Evolutionary conservation across 148 eudicot species (phyloP), one percentile per base, ranked within the genome.

Genomic region (Rhododendron henanense): DNA sequence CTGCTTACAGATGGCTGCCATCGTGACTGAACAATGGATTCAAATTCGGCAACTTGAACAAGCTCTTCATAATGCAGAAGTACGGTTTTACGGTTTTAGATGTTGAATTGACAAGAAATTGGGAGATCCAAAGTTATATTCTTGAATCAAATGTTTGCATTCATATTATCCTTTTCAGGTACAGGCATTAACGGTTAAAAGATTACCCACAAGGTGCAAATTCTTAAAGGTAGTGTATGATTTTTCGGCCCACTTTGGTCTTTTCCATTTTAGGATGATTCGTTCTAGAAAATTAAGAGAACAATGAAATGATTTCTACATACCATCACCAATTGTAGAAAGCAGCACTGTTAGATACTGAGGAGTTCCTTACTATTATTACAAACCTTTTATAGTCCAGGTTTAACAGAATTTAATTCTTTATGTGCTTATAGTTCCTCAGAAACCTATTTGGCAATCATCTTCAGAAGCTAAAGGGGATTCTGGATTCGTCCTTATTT

Each of bases 11-110:
- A 92, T 92, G 92, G 90, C 90, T 84, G 92, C 89, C 55, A 90
- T 96, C 25, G 91, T 96, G 67, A 87, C 94, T 65, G 99, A 96
- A 89, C 94, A 94, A 55, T 96, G 99, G 99, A 90, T 92, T 92
- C 98, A 96, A 85, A 89, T 96, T 85, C 98, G 94, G 88, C 94
- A 92, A 86, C 98, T 96, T 82, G 98, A 96, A 87, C 99, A 94
- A 89, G 97, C 97, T 85, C 91, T 91, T 91, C 91, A 94, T 89
- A 93, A 91, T 83, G 89, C 95, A 82, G 91, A 96, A 92, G 98
- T 95, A 93, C 78, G 6, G 59, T 53, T 48, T 87, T 28, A 45
- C 84, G 73, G 44, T 41, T 41, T 41, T 45, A 44, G n/a, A 78
- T 78, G 79, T n/a, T 81, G 78, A 67, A 44, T 78, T 41, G 53